Base-by-base conservation (phyloP, 129 eudicot species). In the Mikania micrantha region DNA sequence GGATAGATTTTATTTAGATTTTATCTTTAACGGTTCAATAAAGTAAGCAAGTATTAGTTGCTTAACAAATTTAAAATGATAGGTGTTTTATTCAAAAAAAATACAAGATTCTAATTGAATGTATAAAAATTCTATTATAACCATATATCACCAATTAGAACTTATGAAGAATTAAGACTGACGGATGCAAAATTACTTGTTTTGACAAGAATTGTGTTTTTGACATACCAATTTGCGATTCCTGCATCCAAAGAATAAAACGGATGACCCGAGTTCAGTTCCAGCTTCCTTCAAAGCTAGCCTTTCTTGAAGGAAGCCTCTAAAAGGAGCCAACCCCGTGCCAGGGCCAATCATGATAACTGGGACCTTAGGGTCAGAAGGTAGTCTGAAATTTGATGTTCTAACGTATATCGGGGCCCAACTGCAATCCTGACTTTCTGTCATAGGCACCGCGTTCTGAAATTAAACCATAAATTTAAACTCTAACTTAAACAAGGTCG, bases 291-390 rank as follows among this genome's bases (percentile, higher is more conserved):
- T 53, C 34, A 53, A 3, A 17, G 60, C 60, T 24, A 53, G 12
- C 60, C 60, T 53, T 53, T 53, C 96, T 88, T 90, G 96, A 61
- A 90, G 69, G 64, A 90, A 90, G 58, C 97, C 95, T 72, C 97
- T 79, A 75, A 90, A 90, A 59, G 95, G 97, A 58, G 97, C 97
- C 84, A 90, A 80, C 9, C 95, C 97, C n/a, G 95, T 90, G n/a
- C 97, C 97, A 41, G 97, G 97, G 32, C 97, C 97, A 68, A 90
- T 80, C 95, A 90, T 86, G 39, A 90, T 67, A 66, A 90, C 60
- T 31, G 97, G 97, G 69, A 77, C 64, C 21, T 80, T 79, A 31
- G 95, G 76, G 77, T 90, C 88, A 40, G 82, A 52, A 61, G 97
- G 95, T 57, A 90, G 74, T 53, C 79, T 86, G 77, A 90, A 90